Percentiles rank a stretch among this genome's conserved stretches.
phyloP scores from a whole-genome alignment of 1,284 basidiomycete genomes.

The Jaminaea rosea region DNA sequence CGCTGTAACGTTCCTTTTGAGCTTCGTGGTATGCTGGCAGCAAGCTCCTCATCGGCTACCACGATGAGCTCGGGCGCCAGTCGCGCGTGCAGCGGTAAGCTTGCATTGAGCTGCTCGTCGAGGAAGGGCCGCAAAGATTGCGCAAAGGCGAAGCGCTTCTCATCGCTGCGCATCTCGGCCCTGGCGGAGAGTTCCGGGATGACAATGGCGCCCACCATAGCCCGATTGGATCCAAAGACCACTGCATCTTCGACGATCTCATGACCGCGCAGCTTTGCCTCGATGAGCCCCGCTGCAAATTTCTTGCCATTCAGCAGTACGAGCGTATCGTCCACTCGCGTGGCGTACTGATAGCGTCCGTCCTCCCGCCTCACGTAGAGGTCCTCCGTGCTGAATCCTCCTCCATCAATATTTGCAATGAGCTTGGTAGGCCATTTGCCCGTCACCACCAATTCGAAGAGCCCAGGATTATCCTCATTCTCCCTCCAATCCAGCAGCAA shows the following conservation, averaged over 20 bases:
- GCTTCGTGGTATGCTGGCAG: conserved; percentile 16
- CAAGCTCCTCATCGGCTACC: conserved; percentile 10
- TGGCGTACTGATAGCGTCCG: conserved; percentile 24
- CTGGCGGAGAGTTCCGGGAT: conserved; percentile 5
- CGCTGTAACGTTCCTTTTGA: conserved; percentile 33
- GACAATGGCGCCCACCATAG: conserved; percentile 26
- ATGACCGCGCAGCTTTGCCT: conserved; percentile 13
- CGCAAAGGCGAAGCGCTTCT: conserved; percentile 3
- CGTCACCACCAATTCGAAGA: conserved; percentile 23
- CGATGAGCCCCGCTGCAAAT: conserved; percentile 13
- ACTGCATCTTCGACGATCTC: conserved; percentile 19
- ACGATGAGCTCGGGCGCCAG: conserved; percentile 21
- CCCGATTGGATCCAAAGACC: conserved; percentile 27
- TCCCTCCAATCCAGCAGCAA: conserved; percentile 19
- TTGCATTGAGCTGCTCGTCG: conserved; percentile 12
- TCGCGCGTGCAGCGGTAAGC: conserved; percentile 19
- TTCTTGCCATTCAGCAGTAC: conserved; percentile 33
- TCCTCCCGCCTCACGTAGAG: no score
- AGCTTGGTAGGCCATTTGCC: conserved; percentile 29
- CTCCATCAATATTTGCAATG: conserved; percentile 20
- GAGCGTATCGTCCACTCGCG: conserved; percentile 23
- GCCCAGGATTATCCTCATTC: background rate
- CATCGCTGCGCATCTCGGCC: background rate
- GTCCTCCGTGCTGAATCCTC: conserved; percentile 24
- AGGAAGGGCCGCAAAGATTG: conserved; percentile 12